Conservation (phyloP, 148 eudicot species). For the Fagopyrum homotropicum region DNA sequence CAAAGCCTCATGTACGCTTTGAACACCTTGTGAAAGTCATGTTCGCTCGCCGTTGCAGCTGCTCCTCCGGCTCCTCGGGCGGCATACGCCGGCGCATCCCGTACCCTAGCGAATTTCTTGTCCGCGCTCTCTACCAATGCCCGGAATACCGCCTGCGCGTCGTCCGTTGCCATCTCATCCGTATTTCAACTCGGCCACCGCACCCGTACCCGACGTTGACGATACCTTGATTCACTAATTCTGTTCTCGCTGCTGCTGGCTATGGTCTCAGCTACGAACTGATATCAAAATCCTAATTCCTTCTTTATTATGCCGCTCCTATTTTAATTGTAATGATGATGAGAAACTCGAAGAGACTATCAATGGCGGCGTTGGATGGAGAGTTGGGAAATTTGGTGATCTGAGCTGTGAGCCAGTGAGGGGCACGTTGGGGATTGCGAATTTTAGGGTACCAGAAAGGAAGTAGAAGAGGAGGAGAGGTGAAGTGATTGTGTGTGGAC, state of each 20-base stretch:
- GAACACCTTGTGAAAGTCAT: constrained; percentile 70
- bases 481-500: not conserved
- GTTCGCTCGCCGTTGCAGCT: constrained; percentile 18
- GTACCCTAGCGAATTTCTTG: constrained; percentile 66
- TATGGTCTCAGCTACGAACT: not conserved
- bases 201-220: not conserved
- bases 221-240: not conserved
- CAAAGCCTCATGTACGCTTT: constrained; percentile 75
- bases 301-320: not conserved
- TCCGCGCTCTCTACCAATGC: constrained; percentile 59
- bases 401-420: not conserved
- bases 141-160: constrained; percentile 37
- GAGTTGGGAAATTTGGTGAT: not conserved
- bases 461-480: not conserved
- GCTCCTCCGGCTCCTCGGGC: constrained; percentile 20
- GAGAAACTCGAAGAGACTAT: not conserved
- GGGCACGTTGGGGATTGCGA: not conserved
- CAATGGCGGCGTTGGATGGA: constrained; percentile 4
- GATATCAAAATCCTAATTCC: not conserved
- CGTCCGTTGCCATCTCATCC: constrained; percentile 26
- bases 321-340: not conserved
- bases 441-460: constrained; percentile 10
- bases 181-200: not conserved
- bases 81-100: constrained; percentile 62
- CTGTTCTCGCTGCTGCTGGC: not conserved